Conservation (phyloP, 768 basidiomycete species). For the Leccinum broughii region DNA sequence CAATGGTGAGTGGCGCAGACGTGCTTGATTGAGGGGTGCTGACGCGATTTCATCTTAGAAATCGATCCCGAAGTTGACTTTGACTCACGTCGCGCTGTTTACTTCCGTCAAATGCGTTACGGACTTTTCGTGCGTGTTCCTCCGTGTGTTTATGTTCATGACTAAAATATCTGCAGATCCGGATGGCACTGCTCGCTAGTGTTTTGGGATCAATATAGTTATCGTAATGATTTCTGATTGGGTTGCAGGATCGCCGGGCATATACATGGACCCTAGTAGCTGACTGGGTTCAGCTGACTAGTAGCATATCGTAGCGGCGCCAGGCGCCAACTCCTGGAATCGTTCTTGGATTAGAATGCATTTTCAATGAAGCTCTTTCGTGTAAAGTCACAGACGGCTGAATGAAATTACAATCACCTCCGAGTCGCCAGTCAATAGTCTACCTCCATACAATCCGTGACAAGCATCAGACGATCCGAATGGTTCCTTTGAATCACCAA, state of each 20-base stretch:
- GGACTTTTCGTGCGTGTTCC: slow-evolving; percentile 83
- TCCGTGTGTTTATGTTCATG: neutral
- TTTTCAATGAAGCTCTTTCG: too few relatives aligned
- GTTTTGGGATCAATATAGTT: slow-evolving; percentile 44
- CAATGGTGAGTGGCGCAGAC: slow-evolving; percentile 56
- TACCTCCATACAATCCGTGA: too few relatives aligned
- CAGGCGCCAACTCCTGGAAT: too few relatives aligned
- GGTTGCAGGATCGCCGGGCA: neutral
- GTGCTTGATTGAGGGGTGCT: neutral
- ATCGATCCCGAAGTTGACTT: slow-evolving; percentile 99
- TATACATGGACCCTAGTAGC: neutral
- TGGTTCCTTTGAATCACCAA: too few relatives aligned
- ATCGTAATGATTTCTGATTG: neutral
- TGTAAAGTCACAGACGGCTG: too few relatives aligned
- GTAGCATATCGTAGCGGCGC: too few relatives aligned
- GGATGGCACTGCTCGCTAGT: slow-evolving; percentile 79
- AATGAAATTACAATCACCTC: too few relatives aligned
- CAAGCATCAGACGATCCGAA: too few relatives aligned
- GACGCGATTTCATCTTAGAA: slow-evolving; percentile 53
- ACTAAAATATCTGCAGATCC: slow-evolving; percentile 45
- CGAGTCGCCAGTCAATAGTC: too few relatives aligned
- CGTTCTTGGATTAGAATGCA: too few relatives aligned
- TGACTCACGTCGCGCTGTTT: slow-evolving; percentile 89
- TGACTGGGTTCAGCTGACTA: too few relatives aligned
- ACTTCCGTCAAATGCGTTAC: slow-evolving; percentile 99